Evolutionary conservation across 164 flowering plant genomes (phyloP).

Genomic region (grape (Vitis vinifera)): DNA sequence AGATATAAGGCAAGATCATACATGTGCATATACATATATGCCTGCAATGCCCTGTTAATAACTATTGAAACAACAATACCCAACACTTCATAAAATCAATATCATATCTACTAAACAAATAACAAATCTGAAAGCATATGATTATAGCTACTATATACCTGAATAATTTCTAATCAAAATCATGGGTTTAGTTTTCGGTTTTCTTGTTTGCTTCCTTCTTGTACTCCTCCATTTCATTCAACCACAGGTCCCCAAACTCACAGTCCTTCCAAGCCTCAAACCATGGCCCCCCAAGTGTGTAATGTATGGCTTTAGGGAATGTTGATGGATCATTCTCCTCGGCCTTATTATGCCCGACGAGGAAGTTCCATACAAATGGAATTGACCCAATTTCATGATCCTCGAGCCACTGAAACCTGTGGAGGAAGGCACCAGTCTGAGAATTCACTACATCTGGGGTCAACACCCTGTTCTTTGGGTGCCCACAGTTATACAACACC

Average conservation of each 20-base stretch:
- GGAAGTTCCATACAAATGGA: constrained; percentile 92
- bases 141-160: neutral
- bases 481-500: constrained; percentile 92
- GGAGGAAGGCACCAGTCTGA: constrained; percentile 81
- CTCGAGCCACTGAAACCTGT: constrained; percentile 89
- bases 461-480: constrained; percentile 67
- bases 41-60: too few relatives aligned
- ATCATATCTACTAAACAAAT: too few relatives aligned
- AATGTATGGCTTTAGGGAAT: constrained; percentile 82
- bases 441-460: constrained; percentile 79
- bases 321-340: constrained; percentile 59
- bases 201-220: constrained; percentile 21
- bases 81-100: too few relatives aligned
- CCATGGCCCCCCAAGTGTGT: constrained; percentile 97
- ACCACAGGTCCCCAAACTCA: constrained; percentile 86
- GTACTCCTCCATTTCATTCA: constrained; percentile 72
- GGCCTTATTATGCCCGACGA: constrained; percentile 87
- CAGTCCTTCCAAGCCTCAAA: constrained; percentile 89
- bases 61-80: too few relatives aligned
- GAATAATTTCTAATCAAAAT: neutral
- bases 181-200: constrained; percentile 4
- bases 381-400: constrained; percentile 84
- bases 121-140: neutral
- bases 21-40: too few relatives aligned
- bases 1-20: too few relatives aligned